These are phyloP conservation scores for Teratosphaeria viscida DNA, from an alignment of 2,329 filamentous ascomycete genomes.

Conservation along the genomic window DNA sequence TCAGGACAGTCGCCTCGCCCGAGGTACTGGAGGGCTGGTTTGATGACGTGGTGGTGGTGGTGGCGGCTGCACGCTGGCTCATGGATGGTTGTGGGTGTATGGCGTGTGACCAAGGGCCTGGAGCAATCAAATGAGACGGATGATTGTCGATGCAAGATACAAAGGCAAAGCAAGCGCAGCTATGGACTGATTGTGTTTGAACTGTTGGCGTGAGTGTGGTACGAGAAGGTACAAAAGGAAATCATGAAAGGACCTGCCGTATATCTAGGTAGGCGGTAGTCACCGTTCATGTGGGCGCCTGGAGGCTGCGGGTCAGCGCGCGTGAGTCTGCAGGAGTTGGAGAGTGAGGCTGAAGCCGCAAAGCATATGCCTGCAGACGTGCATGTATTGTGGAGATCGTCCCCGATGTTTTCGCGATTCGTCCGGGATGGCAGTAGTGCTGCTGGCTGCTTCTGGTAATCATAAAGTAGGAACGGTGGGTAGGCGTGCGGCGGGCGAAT, in stretches of 20 bases:
- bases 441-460: not conserved
- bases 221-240: not conserved
- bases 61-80: conserved; percentile 14
- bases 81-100: conserved; percentile 7
- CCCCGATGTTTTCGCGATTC: not conserved
- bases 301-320: not conserved
- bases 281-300: not conserved
- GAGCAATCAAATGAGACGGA: not conserved
- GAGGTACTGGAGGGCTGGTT: conserved; percentile 6
- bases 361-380: not conserved
- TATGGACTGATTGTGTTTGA: not conserved
- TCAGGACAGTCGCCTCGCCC: conserved; percentile 11
- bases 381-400: not conserved
- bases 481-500: too few relatives aligned
- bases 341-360: not conserved
- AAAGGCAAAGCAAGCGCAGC: not conserved
- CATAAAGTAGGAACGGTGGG: too few relatives aligned
- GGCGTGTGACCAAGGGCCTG: not conserved
- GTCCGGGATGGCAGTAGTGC: not conserved
- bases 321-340: not conserved
- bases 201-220: not conserved
- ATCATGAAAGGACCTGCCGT: not conserved
- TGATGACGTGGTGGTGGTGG: conserved; percentile 14
- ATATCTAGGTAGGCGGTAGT: not conserved
- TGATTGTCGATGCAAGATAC: not conserved